Evolutionary conservation across 495 filamentous ascomycete species (phyloP), one percentile per base, ranked within the genome.

Genomic region (Poronia punctata): DNA sequence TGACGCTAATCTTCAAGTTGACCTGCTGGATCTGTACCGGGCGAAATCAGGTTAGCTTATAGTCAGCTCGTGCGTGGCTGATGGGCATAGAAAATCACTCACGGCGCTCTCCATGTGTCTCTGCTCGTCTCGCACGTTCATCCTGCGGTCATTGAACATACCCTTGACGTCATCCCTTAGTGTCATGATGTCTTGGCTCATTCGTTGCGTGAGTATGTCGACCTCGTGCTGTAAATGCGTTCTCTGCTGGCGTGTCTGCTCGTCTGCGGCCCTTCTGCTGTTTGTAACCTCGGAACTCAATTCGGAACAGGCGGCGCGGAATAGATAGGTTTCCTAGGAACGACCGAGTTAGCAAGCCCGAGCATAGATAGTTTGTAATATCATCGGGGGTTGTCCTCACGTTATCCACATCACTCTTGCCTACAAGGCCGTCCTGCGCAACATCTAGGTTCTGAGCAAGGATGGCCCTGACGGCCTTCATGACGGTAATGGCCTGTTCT

Each of bases 81-180:
- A 32, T 12, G 38, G 29, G 18, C 30, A 14, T 23, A 5, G 6
- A 25, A 14, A 4, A 40, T 34, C 14, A 67, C 68, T 17, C 60
- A 84, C 78, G 52, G 68, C 69, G 50, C 75, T 83, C 51, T 97
- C 88, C 59, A 86, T 83, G 12, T 64, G 72, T 52, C 88, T 76
- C 64, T 94, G 86, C 55, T 95, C 83, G 57, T 84, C 82, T 29
- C 86, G 72, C 12, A 88, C 88, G 5, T 75, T 74, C 88, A 99
- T 95, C 62, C 88, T 88, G 16, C 94, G 77, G 53, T 99, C 92
- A 53, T 96, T 88, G 61, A 97, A 95, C 80, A 95, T 83, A 36
- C 86, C 88, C 56, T 87, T 89, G 27, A 97, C 76, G 25, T 89
- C 87, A 56, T 99, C 90, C 59, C 86, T 90, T 40, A 96, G 65